Evolutionary conservation across 345 rosid species (phyloP), one percentile per base, ranked within the genome.

Genomic region (Geranium rotundifolium): DNA sequence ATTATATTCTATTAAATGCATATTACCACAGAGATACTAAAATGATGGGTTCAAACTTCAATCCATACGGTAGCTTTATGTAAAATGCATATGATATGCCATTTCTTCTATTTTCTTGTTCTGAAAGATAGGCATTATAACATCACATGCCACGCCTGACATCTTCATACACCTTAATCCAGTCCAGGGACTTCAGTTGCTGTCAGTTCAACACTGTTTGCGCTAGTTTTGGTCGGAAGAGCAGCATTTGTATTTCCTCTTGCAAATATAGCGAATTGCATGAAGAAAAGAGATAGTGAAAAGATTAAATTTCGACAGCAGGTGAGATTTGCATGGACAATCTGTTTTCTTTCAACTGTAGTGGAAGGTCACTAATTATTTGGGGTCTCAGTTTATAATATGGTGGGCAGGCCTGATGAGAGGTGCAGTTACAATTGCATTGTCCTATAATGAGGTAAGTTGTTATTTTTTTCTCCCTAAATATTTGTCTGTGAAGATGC

Each of bases 391-490:
- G 95, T 81, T 84, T 67, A 75, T 81, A 60, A 82, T 82, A 75
- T 84, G 90, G 95, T 87, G 90, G 85, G 88, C 95, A 41, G 95
- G 90, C 67, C 73, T 87, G 12, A 76, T 84, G 85, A 77, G 95
- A 83, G 90, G 95, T 54, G 90, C 95, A 12, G 86, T 87, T 29
- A 82, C 95, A 0, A 73, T 82, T 67, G 95, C 95, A 19, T 65
- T 87, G 64, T 82, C 90, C 31, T 87, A 73, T 41, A 79, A 78
- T 46, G 62, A 81, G 83, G 90, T 79, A 60, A 57, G 18, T 29
- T 20, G 34, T 63, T 13, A 10, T 20, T 54, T 15, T 29, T 34
- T 34, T 13, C 15, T 7, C 20, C 16, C 23, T 7, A 12, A 5
- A 54, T 1, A 23, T 41, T 54, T 54, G 41, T n/a, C 5, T n/a